Percentiles rank a stretch among this genome's conserved stretches.
Conservation (phyloP, 2,329 filamentous ascomycete genomes). For the Fusarium tuaranense region DNA sequence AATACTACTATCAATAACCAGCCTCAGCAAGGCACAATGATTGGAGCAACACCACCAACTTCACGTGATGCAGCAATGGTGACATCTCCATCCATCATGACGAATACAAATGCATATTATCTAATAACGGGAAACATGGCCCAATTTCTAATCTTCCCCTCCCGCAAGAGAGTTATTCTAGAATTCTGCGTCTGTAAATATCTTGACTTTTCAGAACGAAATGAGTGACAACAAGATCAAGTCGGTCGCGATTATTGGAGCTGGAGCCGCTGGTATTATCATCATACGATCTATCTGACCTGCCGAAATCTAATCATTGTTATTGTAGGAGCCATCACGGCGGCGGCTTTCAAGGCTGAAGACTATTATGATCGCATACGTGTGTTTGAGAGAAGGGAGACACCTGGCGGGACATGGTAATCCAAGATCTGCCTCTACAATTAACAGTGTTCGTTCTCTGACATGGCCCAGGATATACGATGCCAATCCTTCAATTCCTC, state of each 20-base stretch:
- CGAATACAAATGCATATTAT: constrained; percentile 17
- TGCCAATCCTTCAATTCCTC: constrained; percentile 47
- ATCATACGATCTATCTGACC: accelerated
- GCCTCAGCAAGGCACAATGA: not conserved
- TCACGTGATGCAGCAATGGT: constrained; percentile 26
- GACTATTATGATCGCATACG: constrained; percentile 56
- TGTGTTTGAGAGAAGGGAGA: constrained; percentile 57
- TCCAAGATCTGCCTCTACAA: not conserved
- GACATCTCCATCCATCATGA: constrained; percentile 21
- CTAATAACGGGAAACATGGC: not conserved
- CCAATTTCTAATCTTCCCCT: not conserved
- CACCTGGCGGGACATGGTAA: constrained; percentile 60
- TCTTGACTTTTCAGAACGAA: accelerated
- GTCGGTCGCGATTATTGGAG: constrained; percentile 38
- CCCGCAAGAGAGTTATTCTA: not conserved
- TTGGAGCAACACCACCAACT: not conserved
- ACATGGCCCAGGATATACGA: constrained; percentile 62
- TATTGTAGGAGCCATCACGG: constrained; percentile 57
- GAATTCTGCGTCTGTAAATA: not conserved
- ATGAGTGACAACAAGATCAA: constrained; percentile 24
- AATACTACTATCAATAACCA: not conserved
- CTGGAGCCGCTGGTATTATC: constrained; percentile 36
- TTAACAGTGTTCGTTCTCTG: not conserved
- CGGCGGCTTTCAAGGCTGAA: constrained; percentile 59
- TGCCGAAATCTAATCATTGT: not conserved